phyloP scores from a whole-genome alignment of 306 rosid species.

The Inga laurina region DNA sequence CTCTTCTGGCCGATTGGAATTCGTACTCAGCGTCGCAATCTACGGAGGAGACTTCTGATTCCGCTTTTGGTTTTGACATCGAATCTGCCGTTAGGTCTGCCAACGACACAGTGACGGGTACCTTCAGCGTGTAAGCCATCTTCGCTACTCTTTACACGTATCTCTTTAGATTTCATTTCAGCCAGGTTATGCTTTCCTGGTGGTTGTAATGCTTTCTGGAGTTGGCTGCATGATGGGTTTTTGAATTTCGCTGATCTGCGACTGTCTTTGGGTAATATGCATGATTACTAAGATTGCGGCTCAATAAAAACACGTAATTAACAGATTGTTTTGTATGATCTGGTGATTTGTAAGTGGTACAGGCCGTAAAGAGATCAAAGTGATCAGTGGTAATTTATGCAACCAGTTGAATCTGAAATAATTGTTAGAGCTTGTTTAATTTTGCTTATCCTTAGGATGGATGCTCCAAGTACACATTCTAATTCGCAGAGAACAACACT shows the following conservation, averaged over 20 bases:
- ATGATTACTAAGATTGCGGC: background rate
- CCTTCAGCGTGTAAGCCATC: constrained; percentile 72
- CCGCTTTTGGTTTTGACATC: constrained; percentile 69
- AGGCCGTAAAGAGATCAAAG: background rate
- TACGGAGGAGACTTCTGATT: constrained; percentile 44
- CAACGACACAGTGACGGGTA: constrained; percentile 79
- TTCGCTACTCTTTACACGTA: background rate
- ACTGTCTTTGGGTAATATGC: background rate
- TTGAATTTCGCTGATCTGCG: background rate
- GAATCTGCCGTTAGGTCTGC: constrained; percentile 94
- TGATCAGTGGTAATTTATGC: background rate
- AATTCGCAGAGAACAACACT: background rate
- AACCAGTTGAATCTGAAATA: background rate
- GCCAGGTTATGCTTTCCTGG: background rate
- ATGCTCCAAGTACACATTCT: background rate
- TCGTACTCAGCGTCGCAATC: constrained; percentile 74
- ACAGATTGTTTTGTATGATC: background rate
- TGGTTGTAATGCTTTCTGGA: background rate
- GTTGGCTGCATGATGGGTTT: background rate
- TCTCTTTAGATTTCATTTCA: background rate
- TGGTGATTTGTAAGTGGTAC: background rate
- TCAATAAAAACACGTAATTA: background rate
- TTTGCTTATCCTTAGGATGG: background rate
- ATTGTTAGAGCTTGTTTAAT: background rate
- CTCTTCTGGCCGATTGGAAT: constrained; percentile 82